phyloP scores from a whole-genome alignment of 345 rosid species.

The Heritiera littoralis region DNA sequence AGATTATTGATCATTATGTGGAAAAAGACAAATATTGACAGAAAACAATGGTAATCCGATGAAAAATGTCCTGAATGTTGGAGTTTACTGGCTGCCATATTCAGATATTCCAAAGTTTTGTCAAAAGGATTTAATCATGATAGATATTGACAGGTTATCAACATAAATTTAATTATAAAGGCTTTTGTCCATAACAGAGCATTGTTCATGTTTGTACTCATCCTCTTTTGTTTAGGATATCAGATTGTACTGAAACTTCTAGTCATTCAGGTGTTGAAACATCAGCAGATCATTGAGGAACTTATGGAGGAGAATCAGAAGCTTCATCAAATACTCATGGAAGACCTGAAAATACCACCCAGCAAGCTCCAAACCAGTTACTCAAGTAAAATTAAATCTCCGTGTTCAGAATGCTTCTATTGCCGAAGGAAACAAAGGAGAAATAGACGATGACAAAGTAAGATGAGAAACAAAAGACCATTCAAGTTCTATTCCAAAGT shows the following conservation, averaged over 20 bases:
- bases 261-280: slow-evolving; percentile 62
- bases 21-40: slow-evolving; percentile 4
- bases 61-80: not conserved
- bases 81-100: not conserved
- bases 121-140: not conserved
- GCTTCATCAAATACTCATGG: slow-evolving; percentile 67
- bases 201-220: not conserved
- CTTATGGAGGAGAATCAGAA: slow-evolving; percentile 77
- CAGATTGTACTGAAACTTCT: slow-evolving; percentile 4
- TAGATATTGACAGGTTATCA: not conserved
- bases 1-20: slow-evolving; percentile 15
- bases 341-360: slow-evolving; percentile 78
- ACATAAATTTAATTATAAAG: not conserved
- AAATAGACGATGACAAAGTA: slow-evolving; percentile 31
- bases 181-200: not conserved
- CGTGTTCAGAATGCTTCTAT: slow-evolving; percentile 76
- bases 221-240: not conserved
- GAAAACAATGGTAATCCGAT: not conserved
- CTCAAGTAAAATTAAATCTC: slow-evolving; percentile 39
- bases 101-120: not conserved
- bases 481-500: slow-evolving; percentile 2
- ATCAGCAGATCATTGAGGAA: slow-evolving; percentile 75
- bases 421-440: slow-evolving; percentile 90
- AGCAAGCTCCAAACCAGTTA: slow-evolving; percentile 55
- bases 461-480: slow-evolving; percentile 10